These are phyloP conservation scores for Lepidopterella palustris DNA, from an alignment of 495 filamentous ascomycete species.

Conservation along the genomic window DNA sequence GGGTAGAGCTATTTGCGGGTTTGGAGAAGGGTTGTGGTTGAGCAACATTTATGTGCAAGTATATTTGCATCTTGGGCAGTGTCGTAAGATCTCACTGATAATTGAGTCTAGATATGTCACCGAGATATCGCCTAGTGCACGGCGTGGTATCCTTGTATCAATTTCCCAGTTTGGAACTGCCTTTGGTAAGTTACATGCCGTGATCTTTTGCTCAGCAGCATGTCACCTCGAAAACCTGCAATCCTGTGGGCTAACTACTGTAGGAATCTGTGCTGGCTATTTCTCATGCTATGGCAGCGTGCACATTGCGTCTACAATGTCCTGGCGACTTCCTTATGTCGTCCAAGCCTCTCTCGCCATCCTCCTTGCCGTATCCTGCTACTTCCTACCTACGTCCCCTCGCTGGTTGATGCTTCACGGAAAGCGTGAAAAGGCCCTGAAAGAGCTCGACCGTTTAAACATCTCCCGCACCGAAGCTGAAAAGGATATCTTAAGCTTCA, in stretches of 20 bases:
- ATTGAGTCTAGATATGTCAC: slow-evolving; percentile 13
- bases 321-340: slow-evolving; percentile 30
- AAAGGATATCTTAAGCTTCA: slow-evolving; percentile 24
- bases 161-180: slow-evolving; percentile 20
- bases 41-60: slow-evolving; percentile 20
- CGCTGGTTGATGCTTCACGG: slow-evolving; percentile 45
- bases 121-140: slow-evolving; percentile 25
- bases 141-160: slow-evolving; percentile 22
- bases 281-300: slow-evolving; percentile 31
- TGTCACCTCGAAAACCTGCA: background rate
- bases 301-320: slow-evolving; percentile 16
- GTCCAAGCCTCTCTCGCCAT: slow-evolving; percentile 10
- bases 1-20: slow-evolving; percentile 19
- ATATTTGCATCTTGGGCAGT: background rate
- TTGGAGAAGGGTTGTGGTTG: slow-evolving; percentile 24
- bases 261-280: slow-evolving; percentile 19
- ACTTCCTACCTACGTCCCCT: slow-evolving; percentile 42
- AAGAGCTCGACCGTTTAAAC: slow-evolving; percentile 19
- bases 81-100: background rate
- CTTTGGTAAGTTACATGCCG: background rate
- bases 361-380: slow-evolving; percentile 9
- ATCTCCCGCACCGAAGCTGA: slow-evolving; percentile 33
- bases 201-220: slow-evolving; percentile 9
- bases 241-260: background rate
- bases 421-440: slow-evolving; percentile 34